Conservation (phyloP, 129 eudicot species). For the Smallanthus sonchifolius region DNA sequence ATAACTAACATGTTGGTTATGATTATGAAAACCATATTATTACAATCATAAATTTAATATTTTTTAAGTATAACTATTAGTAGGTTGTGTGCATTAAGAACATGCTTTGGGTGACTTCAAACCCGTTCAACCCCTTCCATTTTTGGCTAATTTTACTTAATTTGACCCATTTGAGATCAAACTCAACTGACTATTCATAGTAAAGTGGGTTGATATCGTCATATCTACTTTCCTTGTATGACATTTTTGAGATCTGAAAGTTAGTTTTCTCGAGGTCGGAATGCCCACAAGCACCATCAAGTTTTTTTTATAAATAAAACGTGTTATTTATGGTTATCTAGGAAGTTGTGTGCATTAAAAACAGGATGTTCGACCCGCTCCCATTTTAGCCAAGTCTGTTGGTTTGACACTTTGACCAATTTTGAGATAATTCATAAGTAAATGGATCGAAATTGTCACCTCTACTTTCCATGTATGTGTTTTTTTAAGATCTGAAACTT, state of each 20-base stretch:
- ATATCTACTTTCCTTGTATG: background rate
- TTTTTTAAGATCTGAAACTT: conserved; percentile 7
- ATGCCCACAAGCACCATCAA: background rate
- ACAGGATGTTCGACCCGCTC: background rate
- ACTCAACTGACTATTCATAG: background rate
- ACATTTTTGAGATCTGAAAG: background rate
- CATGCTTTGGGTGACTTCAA: background rate
- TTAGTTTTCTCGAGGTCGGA: background rate
- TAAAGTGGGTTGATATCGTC: background rate
- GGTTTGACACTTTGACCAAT: background rate
- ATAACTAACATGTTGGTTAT: background rate
- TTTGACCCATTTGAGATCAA: background rate
- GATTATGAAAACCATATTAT: background rate
- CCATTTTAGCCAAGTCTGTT: background rate
- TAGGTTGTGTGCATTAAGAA: background rate
- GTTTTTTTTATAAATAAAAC: background rate
- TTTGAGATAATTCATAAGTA: background rate
- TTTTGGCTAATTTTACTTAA: background rate
- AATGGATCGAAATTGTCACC: background rate
- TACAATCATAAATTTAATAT: background rate
- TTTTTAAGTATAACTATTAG: background rate
- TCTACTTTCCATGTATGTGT: background rate
- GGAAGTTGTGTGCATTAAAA: background rate
- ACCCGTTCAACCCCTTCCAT: background rate
- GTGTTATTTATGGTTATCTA: background rate